Percentiles rank a stretch among this genome's conserved stretches.
Evolutionary conservation across 805 yeast species (phyloP).

Genomic region (Candida silvicultrix): DNA sequence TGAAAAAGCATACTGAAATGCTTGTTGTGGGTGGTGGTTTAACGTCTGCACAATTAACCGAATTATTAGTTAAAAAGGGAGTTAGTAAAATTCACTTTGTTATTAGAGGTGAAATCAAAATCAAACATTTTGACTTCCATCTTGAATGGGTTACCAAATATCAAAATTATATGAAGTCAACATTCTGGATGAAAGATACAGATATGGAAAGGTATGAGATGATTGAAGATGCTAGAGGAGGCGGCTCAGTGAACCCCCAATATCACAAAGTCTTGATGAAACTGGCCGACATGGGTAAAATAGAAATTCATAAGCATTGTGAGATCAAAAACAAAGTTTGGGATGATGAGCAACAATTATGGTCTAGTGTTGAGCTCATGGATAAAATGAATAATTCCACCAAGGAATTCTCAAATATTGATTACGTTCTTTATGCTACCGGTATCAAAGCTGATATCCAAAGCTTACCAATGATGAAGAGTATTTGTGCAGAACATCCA

Average conservation of each 20-base stretch:
- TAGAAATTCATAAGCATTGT: slow-evolving; percentile 26
- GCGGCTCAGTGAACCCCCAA: slow-evolving; percentile 41
- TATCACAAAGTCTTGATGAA: slow-evolving; percentile 28
- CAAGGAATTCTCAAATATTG: slow-evolving; percentile 16
- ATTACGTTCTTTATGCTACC: slow-evolving; percentile 36
- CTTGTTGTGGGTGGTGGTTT: slow-evolving; percentile 40
- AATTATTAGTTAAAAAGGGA: slow-evolving; percentile 28
- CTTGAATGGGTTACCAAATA: slow-evolving; percentile 46
- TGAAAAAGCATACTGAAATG: slow-evolving; percentile 2
- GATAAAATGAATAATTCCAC: neutral
- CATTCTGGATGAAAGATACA: slow-evolving; percentile 35
- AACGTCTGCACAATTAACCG: slow-evolving; percentile 40
- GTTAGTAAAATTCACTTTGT: slow-evolving; percentile 28
- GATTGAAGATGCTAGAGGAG: slow-evolving; percentile 36
- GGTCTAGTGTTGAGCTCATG: slow-evolving; percentile 18
- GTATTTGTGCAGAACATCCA: slow-evolving; percentile 22
- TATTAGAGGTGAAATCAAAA: slow-evolving; percentile 31
- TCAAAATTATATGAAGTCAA: slow-evolving; percentile 36
- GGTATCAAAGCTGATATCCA: slow-evolving; percentile 30
- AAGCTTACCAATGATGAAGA: slow-evolving; percentile 25
- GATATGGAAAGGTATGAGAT: slow-evolving; percentile 35
- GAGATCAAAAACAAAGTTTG: slow-evolving; percentile 22
- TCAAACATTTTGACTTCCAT: slow-evolving; percentile 42
- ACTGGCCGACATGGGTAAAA: slow-evolving; percentile 26
- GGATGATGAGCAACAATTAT: slow-evolving; percentile 20